Evolutionary conservation across 257 asterid genomes (phyloP).

Genomic region (Nicotiana undulata): DNA sequence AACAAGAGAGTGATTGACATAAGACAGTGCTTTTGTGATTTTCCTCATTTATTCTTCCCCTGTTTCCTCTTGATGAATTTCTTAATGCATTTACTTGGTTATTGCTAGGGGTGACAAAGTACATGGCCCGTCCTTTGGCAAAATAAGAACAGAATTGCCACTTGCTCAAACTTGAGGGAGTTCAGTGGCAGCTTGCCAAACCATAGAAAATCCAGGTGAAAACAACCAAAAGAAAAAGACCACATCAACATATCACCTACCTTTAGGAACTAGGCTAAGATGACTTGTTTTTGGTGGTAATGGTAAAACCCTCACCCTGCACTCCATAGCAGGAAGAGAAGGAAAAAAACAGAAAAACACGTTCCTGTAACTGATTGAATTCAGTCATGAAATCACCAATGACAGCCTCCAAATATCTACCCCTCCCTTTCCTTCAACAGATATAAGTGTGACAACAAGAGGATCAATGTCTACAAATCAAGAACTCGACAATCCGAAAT

Average conservation of each 20-base stretch:
- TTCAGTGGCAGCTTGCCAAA: background rate
- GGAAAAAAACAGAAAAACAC: background rate
- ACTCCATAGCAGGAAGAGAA: background rate
- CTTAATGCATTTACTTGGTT: background rate
- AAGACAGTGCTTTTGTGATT: background rate
- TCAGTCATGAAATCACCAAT: background rate
- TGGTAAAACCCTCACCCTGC: background rate
- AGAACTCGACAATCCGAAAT: background rate
- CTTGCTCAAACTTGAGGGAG: background rate
- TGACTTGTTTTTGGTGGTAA: background rate
- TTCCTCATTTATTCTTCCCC: background rate
- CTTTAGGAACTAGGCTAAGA: background rate
- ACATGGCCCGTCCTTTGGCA: background rate
- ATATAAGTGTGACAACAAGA: background rate
- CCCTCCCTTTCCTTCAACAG: background rate
- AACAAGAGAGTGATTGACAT: background rate
- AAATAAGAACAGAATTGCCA: background rate
- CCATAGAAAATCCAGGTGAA: background rate
- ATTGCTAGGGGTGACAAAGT: background rate
- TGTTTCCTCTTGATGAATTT: background rate
- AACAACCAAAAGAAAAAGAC: background rate
- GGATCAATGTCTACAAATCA: background rate
- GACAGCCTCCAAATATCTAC: background rate
- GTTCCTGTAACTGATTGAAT: background rate
- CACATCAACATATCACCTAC: background rate